Percentiles rank a stretch among this genome's conserved stretches.
Evolutionary conservation across 2,329 filamentous ascomycete species (phyloP).

Genomic region (Botrytis porri): DNA sequence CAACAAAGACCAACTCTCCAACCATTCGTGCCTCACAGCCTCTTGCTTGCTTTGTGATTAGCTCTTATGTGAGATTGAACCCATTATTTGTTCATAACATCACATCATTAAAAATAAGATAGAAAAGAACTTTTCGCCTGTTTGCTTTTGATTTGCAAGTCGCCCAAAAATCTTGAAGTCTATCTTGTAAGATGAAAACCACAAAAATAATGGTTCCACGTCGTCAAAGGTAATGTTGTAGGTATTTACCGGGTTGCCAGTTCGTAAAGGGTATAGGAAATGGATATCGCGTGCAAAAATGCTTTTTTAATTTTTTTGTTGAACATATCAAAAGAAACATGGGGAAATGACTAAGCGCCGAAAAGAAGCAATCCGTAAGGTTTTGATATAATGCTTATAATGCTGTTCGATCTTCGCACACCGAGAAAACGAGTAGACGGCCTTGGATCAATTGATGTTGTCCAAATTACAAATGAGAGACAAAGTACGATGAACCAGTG

Average conservation of each 20-base stretch:
- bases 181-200: slow-evolving; percentile 20
- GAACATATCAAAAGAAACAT: slow-evolving; percentile 32
- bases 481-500: slow-evolving; percentile 34
- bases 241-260: slow-evolving; percentile 39
- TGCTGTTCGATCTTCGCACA: slow-evolving; percentile 29
- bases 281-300: slow-evolving; percentile 36
- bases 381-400: slow-evolving; percentile 24
- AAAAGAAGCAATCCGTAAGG: slow-evolving; percentile 34
- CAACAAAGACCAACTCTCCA: slow-evolving; percentile 31
- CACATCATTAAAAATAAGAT: slow-evolving; percentile 20
- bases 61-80: slow-evolving; percentile 21
- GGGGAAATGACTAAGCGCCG: slow-evolving; percentile 37
- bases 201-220: slow-evolving; percentile 25
- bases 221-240: slow-evolving; percentile 34
- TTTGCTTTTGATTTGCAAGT: slow-evolving; percentile 7
- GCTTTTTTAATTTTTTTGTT: slow-evolving; percentile 26
- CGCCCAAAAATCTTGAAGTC: slow-evolving; percentile 11
- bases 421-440: slow-evolving; percentile 35
- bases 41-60: slow-evolving; percentile 27
- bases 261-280: slow-evolving; percentile 37
- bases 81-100: slow-evolving; percentile 18
- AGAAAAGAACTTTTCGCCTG: slow-evolving; percentile 11
- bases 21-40: slow-evolving; percentile 21
- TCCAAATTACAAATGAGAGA: slow-evolving; percentile 36
- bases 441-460: slow-evolving; percentile 30